These are phyloP conservation scores for Penium margaritaceum DNA, from an alignment of 139 green algal species.

Conservation along the genomic window DNA sequence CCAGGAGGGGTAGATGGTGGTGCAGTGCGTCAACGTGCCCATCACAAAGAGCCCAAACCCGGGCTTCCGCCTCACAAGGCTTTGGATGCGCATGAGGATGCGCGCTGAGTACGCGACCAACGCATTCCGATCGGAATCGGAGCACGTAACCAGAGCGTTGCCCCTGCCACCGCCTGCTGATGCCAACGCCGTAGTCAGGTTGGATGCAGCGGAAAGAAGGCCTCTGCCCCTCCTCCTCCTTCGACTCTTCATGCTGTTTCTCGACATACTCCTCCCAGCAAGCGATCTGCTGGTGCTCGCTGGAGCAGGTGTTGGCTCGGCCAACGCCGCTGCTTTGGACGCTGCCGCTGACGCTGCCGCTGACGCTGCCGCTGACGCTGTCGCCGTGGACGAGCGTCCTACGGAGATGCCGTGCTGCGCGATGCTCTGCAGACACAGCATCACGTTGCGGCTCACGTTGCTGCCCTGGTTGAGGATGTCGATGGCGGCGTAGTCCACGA, in stretches of 20 bases:
- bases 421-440: neutral
- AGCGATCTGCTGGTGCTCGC: no score
- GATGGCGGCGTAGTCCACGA: slow-evolving; percentile 5
- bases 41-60: neutral
- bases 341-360: neutral
- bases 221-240: no score
- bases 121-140: neutral
- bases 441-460: neutral
- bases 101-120: neutral
- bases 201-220: neutral
- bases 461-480: slow-evolving; percentile 11
- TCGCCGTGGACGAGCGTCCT: neutral
- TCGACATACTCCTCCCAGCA: neutral
- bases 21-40: neutral
- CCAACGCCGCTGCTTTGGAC: no score
- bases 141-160: no score
- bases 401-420: neutral
- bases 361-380: neutral
- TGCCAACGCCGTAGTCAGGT: no score
- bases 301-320: no score
- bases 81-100: slow-evolving; percentile 7
- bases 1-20: slow-evolving; percentile 8
- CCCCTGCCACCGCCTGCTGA: no score
- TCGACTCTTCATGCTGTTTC: neutral
- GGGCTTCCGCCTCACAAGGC: neutral